Conservation (phyloP, 2,329 filamentous ascomycete genomes). For the Talaromyces sp. region DNA sequence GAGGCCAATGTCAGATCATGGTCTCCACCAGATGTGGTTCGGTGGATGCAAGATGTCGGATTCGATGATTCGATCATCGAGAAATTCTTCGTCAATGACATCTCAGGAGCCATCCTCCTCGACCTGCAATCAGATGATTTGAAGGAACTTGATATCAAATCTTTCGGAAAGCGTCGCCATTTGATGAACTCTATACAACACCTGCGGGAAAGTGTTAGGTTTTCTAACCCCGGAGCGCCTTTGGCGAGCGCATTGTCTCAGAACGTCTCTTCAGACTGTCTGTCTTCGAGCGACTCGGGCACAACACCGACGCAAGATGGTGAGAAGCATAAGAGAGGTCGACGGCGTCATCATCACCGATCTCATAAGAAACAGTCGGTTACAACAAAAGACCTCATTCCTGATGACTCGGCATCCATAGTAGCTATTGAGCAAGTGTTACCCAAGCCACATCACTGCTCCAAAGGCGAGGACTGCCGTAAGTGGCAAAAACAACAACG, state of each 20-base stretch:
- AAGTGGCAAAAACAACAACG: slow-evolving; percentile 81
- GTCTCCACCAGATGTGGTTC: slow-evolving; percentile 30
- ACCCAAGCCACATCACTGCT: slow-evolving; percentile 79
- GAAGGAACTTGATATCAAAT: slow-evolving; percentile 62
- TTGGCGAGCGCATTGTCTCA: no score
- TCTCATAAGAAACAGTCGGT: slow-evolving; percentile 36
- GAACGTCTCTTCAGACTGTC: neutral
- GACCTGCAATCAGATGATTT: slow-evolving; percentile 86
- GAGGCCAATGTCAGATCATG: slow-evolving; percentile 30
- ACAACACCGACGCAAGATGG: neutral
- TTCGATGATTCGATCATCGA: slow-evolving; percentile 75
- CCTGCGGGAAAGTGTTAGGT: slow-evolving; percentile 43
- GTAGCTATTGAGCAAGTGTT: slow-evolving; percentile 88
- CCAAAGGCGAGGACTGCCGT: slow-evolving; percentile 80
- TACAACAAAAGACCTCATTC: slow-evolving; percentile 32
- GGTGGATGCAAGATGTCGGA: slow-evolving; percentile 78
- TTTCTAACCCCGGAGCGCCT: no score
- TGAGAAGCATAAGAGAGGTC: slow-evolving; percentile 21
- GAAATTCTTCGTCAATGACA: slow-evolving; percentile 88
- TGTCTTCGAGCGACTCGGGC: neutral
- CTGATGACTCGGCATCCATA: slow-evolving; percentile 82
- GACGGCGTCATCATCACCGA: slow-evolving; percentile 30
- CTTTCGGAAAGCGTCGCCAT: slow-evolving; percentile 62
- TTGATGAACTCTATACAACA: slow-evolving; percentile 60
- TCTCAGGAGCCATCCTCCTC: slow-evolving; percentile 80